Percentiles rank a stretch among this genome's conserved stretches.
Conservation (phyloP, 768 basidiomycete species). For the Lactifluus subvellereus region DNA sequence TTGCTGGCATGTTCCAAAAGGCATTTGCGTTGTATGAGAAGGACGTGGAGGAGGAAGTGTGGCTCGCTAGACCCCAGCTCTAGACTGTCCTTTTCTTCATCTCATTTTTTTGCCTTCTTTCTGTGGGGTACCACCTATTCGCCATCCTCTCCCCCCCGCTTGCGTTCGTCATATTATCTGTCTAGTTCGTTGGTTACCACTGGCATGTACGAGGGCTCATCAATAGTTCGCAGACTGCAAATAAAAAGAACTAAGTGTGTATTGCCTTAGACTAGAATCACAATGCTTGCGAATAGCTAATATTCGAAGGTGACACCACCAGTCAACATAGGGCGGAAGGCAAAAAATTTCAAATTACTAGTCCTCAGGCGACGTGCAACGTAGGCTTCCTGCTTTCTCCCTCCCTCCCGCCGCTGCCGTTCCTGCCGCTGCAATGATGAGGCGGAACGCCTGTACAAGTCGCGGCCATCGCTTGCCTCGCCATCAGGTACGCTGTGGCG, state of each 20-base stretch:
- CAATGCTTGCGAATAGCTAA: too few relatives aligned
- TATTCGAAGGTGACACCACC: too few relatives aligned
- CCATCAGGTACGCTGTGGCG: too few relatives aligned
- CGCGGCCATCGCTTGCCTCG: too few relatives aligned
- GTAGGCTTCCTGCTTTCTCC: too few relatives aligned
- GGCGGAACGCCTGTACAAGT: too few relatives aligned
- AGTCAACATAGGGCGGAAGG: too few relatives aligned
- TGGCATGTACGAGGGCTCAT: conserved; percentile 2
- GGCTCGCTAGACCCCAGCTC: conserved; percentile 66
- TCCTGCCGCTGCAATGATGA: too few relatives aligned
- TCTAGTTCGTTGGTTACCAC: not conserved
- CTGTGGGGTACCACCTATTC: not conserved
- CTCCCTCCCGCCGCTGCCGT: too few relatives aligned
- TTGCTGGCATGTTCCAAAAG: conserved; percentile 85
- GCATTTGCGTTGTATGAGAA: conserved; percentile 90
- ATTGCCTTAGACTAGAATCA: conserved; percentile 35
- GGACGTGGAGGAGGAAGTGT: conserved; percentile 76
- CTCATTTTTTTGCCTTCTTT: not conserved
- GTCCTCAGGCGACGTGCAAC: too few relatives aligned
- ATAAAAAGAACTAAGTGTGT: not conserved
- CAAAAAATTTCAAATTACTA: too few relatives aligned
- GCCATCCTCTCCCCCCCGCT: not conserved
- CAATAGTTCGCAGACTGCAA: not conserved
- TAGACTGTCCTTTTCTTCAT: conserved; percentile 7
- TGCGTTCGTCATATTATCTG: not conserved